phyloP scores from a whole-genome alignment of 768 basidiomycete genomes.

The Mycena floridula region DNA sequence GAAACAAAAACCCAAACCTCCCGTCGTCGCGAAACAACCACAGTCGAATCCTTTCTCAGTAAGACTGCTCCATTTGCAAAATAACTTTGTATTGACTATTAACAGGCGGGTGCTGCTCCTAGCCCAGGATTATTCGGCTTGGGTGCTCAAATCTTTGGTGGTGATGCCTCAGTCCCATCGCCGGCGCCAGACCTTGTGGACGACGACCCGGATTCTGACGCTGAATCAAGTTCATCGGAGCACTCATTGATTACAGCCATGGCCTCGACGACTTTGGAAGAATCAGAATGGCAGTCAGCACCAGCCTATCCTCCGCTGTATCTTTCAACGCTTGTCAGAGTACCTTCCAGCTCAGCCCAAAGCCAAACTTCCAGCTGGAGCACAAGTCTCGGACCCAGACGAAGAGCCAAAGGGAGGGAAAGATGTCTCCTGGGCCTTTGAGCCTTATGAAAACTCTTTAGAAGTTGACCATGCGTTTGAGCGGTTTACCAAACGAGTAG shows the following conservation, averaged over 20 bases:
- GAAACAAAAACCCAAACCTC: constrained; percentile 28
- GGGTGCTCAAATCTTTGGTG: constrained; percentile 65
- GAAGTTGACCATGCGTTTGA: constrained; percentile 84
- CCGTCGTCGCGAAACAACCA: constrained; percentile 21
- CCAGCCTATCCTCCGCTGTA: constrained; percentile 67
- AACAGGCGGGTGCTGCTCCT: constrained; percentile 18
- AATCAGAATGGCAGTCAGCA: constrained; percentile 61
- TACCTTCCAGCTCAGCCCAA: constrained; percentile 59
- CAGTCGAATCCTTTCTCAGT: constrained; percentile 70
- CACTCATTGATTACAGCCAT: constrained; percentile 52
- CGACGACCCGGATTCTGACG: constrained; percentile 28
- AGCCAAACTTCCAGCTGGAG: constrained; percentile 34
- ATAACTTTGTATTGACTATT: background rate
- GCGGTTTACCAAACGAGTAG: constrained; percentile 69
- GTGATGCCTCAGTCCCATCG: constrained; percentile 13
- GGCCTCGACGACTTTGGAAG: constrained; percentile 44
- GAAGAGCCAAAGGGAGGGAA: constrained; percentile 36
- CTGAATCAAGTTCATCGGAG: constrained; percentile 32
- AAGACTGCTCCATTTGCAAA: constrained; percentile 15
- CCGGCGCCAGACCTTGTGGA: constrained; percentile 4
- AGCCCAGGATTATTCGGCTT: constrained; percentile 41
- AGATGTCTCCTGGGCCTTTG: constrained; percentile 54
- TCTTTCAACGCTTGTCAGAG: constrained; percentile 68
- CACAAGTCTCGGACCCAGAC: constrained; percentile 36
- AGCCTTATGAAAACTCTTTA: constrained; percentile 77